Evolutionary conservation across 345 rosid species (phyloP), one percentile per base, ranked within the genome.

Genomic region (Hibiscus mutabilis): DNA sequence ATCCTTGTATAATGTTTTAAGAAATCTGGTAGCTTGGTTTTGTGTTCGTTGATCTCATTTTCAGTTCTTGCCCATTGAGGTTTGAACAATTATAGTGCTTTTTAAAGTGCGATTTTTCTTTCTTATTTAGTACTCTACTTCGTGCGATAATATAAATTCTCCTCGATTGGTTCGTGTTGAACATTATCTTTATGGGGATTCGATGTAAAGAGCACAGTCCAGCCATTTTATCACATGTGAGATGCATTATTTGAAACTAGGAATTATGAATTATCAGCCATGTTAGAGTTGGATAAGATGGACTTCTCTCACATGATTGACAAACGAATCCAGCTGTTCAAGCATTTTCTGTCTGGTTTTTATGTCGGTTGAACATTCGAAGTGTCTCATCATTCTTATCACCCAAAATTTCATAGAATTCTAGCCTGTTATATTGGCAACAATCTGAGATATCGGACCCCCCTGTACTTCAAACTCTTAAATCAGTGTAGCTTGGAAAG

Each of bases 371-470:
- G 51, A 66, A 66, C 22, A 35, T 24, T 66, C 40, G 47, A 8
- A 12, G 56, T 5, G 12, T 2, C 13, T 22, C 24, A 21, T 3
- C 3, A 22, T 21, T 56, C 14, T 46, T 9, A 18, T 66, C 22
- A 67, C 59, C 51, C 27, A 40, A 63, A 68, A 60, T 37, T 73
- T 4, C 42, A 37, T 37, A 37, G 76, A 73, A 14, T 59, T 24
- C n/a, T 49, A 27, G 37, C 74, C 70, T 42, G 56, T 73, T 42
- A 60, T 51, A 3, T 74, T 9, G 63, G 73, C 72, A 77, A 37
- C 63, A 76, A 68, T 77, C 82, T 18, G 71, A 78, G 80, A 77
- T 15, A 16, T 73, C 66, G 9, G 77, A 82, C 58, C 77, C 73
- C 27, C 79, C 0, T 71, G 52, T n/a, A 47, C 46, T 12, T 53